phyloP scores from a whole-genome alignment of 768 basidiomycete genomes.

The Termitomyces sp. region DNA sequence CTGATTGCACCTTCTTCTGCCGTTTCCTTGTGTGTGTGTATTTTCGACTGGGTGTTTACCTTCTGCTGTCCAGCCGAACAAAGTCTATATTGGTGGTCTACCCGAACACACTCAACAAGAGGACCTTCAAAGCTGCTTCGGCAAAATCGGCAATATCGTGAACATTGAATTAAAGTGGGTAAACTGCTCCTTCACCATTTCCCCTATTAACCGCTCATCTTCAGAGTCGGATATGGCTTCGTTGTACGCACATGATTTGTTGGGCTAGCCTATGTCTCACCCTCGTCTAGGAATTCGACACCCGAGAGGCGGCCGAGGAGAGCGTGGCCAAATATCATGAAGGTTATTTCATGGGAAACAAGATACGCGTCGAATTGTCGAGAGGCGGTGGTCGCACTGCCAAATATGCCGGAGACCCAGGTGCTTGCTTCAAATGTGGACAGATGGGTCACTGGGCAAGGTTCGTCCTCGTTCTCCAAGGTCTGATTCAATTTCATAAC shows the following conservation, averaged over 20 bases:
- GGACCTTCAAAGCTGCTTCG: slow-evolving; percentile 83
- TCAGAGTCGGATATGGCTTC: slow-evolving; percentile 84
- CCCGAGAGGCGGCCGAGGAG: slow-evolving; percentile 75
- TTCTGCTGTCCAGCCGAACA: slow-evolving; percentile 82
- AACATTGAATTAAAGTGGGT: slow-evolving; percentile 84
- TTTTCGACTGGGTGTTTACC: slow-evolving; percentile 64
- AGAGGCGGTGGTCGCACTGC: slow-evolving; percentile 80
- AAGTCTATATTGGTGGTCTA: slow-evolving; percentile 88
- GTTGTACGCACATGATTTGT: slow-evolving; percentile 54
- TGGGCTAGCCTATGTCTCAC: slow-evolving; percentile 4
- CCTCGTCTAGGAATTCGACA: slow-evolving; percentile 72
- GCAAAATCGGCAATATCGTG: slow-evolving; percentile 73
- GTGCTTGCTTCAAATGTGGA: slow-evolving; percentile 86
- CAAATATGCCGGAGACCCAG: slow-evolving; percentile 81
- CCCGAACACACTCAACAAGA: slow-evolving; percentile 85
- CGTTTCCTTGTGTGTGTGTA: slow-evolving; percentile 42
- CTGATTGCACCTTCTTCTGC: slow-evolving; percentile 46
- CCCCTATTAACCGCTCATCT: slow-evolving; percentile 13
- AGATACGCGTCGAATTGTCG: slow-evolving; percentile 84
- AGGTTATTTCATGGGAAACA: slow-evolving; percentile 90
- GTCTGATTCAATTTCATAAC: background rate
- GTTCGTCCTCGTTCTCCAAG: slow-evolving; percentile 33
- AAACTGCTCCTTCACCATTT: slow-evolving; percentile 12
- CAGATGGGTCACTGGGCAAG: slow-evolving; percentile 88
- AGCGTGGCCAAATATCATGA: slow-evolving; percentile 87